phyloP scores from a whole-genome alignment of 1,284 basidiomycete genomes.

The Meripilus lineatus region DNA sequence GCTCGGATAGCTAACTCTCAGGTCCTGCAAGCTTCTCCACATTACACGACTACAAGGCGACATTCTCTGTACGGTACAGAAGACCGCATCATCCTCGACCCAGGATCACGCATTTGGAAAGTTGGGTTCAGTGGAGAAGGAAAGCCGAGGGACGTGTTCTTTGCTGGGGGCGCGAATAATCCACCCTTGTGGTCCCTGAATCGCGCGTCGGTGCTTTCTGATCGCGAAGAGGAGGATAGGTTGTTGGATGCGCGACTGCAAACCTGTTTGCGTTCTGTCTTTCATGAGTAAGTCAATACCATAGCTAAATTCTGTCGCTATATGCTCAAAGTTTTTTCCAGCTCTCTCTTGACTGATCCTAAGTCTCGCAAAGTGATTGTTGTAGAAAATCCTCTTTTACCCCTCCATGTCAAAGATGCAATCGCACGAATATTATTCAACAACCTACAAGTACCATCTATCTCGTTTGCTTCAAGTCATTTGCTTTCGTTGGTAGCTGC shows the following conservation, averaged over 20 bases:
- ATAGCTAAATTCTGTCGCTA: constrained; percentile 7
- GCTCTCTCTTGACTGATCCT: constrained; percentile 88
- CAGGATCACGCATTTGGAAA: constrained; percentile 83
- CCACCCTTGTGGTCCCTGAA: constrained; percentile 56
- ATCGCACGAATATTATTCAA: constrained; percentile 86
- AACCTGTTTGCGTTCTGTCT: constrained; percentile 67
- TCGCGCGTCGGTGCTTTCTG: constrained; percentile 47
- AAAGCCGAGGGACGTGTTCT: constrained; percentile 74
- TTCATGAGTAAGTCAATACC: constrained; percentile 67
- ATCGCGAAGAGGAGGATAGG: constrained; percentile 67
- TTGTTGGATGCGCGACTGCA: constrained; percentile 68
- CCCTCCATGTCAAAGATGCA: constrained; percentile 82
- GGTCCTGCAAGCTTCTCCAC: constrained; percentile 62
- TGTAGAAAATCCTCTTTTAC: constrained; percentile 85
- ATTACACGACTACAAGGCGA: constrained; percentile 71
- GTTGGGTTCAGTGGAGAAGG: constrained; percentile 88
- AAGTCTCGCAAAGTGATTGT: constrained; percentile 92
- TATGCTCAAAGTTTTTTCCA: constrained; percentile 31
- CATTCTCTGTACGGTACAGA: constrained; percentile 84
- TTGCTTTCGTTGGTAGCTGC: constrained; percentile 80
- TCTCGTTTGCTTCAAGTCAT: constrained; percentile 89
- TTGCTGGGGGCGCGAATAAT: constrained; percentile 38
- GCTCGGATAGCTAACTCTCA: constrained; percentile 43
- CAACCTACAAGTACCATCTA: constrained; percentile 87
- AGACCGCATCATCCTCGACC: constrained; percentile 81